phyloP scores from a whole-genome alignment of 2,329 filamentous ascomycete species.

The Aschersonia sp. region DNA sequence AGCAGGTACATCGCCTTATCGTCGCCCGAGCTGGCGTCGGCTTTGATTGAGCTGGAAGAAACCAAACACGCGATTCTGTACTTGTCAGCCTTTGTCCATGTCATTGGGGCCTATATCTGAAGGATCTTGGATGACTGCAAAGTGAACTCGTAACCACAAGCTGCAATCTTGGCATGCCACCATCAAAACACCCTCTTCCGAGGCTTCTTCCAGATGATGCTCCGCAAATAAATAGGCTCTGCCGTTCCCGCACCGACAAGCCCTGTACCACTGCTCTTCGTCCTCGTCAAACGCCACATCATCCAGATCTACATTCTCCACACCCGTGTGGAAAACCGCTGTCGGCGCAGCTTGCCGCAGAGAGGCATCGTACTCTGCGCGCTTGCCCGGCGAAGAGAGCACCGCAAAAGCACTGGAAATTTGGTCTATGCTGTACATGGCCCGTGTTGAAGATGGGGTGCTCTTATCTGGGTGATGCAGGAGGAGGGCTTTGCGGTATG shows the following conservation, averaged over 20 bases:
- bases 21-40: too few species aligned
- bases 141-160: conserved; percentile 50
- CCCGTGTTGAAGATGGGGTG: conserved; percentile 2
- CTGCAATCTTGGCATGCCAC: conserved; percentile 55
- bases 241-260: conserved; percentile 50
- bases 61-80: too few species aligned
- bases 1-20: too few species aligned
- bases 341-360: conserved; percentile 18
- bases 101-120: too few species aligned
- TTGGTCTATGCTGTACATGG: conserved; percentile 42
- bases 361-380: conserved; percentile 38
- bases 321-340: conserved; percentile 35
- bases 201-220: conserved; percentile 42
- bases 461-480: conserved; percentile 52
- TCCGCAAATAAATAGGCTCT: conserved; percentile 45
- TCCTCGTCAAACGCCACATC: conserved; percentile 41
- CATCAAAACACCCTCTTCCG: conserved; percentile 43
- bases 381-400: conserved; percentile 34
- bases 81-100: too few species aligned
- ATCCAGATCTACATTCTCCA: conserved; percentile 52
- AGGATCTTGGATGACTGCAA: conserved; percentile 34
- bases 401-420: conserved; percentile 45
- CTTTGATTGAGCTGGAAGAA: too few species aligned
- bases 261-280: conserved; percentile 35
- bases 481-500: conserved; percentile 51